phyloP scores from a whole-genome alignment of 306 rosid species.

The Datisca glomerata region DNA sequence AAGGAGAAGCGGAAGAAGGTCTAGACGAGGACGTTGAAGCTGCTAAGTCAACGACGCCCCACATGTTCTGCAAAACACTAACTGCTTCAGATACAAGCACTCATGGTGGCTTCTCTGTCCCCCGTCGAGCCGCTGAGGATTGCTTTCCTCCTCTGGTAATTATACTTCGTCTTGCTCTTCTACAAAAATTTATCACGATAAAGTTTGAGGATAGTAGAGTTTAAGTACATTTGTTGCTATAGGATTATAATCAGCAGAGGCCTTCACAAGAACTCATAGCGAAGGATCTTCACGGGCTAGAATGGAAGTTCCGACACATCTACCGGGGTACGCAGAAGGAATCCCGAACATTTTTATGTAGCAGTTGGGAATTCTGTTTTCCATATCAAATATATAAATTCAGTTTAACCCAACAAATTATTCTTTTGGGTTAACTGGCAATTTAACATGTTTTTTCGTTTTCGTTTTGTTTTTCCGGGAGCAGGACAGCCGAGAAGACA shows the following conservation, averaged over 20 bases:
- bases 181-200: neutral
- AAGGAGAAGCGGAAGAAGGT: constrained; percentile 48
- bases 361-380: too few relatives aligned
- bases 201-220: neutral
- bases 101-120: constrained; percentile 98
- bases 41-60: constrained; percentile 76
- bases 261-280: constrained; percentile 98
- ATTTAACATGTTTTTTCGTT: too few relatives aligned
- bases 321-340: constrained; percentile 47
- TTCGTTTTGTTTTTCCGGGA: constrained; percentile 8
- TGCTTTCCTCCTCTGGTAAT: constrained; percentile 96
- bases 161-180: too few relatives aligned
- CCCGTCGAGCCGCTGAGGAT: constrained; percentile 99
- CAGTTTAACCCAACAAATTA: too few relatives aligned
- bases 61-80: constrained; percentile 98
- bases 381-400: too few relatives aligned
- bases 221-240: constrained; percentile 5
- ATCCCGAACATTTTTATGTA: constrained; percentile 8
- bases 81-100: constrained; percentile 99
- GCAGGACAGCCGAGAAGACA: constrained; percentile 99
- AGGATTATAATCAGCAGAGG: constrained; percentile 90
- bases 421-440: too few relatives aligned
- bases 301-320: constrained; percentile 94
- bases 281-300: constrained; percentile 84
- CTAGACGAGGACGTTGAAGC: constrained; percentile 56